phyloP scores from a whole-genome alignment of 2,329 filamentous ascomycete species.

The Fusarium circinatum region DNA sequence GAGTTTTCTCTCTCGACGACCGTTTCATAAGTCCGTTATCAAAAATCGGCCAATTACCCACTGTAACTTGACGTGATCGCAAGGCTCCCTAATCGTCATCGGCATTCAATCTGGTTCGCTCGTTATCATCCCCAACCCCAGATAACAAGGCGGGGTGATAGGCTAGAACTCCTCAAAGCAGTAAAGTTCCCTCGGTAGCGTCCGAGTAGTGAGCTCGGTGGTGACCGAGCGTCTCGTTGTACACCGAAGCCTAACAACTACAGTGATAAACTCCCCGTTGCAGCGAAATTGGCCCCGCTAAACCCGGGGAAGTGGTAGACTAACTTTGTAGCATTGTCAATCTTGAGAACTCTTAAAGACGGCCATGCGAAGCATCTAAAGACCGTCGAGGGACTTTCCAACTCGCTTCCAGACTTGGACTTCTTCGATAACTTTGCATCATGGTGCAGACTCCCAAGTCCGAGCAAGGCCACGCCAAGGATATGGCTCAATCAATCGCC shows the following conservation, averaged over 20 bases:
- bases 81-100: slow-evolving; percentile 10
- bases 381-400: background rate
- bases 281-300: background rate
- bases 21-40: background rate
- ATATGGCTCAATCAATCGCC: background rate
- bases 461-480: background rate
- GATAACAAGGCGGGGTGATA: background rate
- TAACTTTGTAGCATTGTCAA: background rate
- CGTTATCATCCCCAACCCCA: background rate
- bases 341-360: background rate
- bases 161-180: background rate
- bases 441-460: background rate
- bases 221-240: background rate
- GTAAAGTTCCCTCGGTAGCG: background rate
- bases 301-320: background rate
- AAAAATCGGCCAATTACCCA: background rate
- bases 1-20: background rate
- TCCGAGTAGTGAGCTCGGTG: background rate
- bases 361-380: background rate
- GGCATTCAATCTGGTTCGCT: background rate
- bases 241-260: background rate
- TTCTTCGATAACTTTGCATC: background rate
- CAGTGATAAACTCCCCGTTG: slow-evolving; percentile 13
- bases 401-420: background rate
- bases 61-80: slow-evolving; percentile 21